Percentiles rank a stretch among this genome's conserved stretches.
phyloP scores from a whole-genome alignment of 2,329 filamentous ascomycete species.

The Akanthomyces dipterigenus region DNA sequence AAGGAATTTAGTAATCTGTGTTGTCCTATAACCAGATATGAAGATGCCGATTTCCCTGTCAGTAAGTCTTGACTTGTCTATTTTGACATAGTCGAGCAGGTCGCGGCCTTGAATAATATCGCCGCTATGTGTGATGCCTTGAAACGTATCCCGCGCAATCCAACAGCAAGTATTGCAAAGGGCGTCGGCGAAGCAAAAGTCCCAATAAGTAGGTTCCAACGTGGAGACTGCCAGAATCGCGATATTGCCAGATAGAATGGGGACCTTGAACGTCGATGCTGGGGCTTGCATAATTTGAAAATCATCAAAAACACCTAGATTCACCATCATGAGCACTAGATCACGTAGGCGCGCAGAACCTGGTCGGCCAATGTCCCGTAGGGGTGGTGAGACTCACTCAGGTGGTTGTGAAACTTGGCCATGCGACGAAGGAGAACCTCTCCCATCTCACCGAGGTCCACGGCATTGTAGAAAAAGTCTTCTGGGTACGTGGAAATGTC shows the following conservation, averaged over 20 bases:
- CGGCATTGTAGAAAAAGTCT: conserved; percentile 17
- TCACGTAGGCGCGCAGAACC: too few relatives aligned
- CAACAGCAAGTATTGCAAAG: conserved; percentile 13
- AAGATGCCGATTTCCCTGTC: conserved; percentile 15
- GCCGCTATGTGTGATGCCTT: conserved; percentile 12
- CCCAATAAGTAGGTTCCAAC: conserved; percentile 14
- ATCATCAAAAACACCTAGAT: background rate
- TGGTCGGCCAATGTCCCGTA: background rate
- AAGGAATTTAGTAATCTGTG: conserved; percentile 13
- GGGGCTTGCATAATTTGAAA: background rate
- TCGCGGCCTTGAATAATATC: conserved; percentile 9
- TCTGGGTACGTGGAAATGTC: conserved; percentile 14
- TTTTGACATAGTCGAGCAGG: conserved; percentile 13
- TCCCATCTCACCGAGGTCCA: conserved; percentile 17
- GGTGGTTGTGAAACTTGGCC: conserved; percentile 8
- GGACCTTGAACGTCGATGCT: background rate
- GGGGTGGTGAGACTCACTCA: conserved; percentile 5
- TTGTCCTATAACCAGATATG: conserved; percentile 14
- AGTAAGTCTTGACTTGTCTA: conserved; percentile 10
- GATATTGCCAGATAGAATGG: conserved; percentile 9
- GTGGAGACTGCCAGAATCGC: conserved; percentile 15
- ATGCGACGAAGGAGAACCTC: conserved; percentile 15
- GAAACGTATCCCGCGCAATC: conserved; percentile 10
- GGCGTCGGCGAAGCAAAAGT: conserved; percentile 16
- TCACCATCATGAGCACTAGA: background rate